Evolutionary conservation across 176 grass and related monocot species (phyloP).

Genomic region (Oryza australiensis): DNA sequence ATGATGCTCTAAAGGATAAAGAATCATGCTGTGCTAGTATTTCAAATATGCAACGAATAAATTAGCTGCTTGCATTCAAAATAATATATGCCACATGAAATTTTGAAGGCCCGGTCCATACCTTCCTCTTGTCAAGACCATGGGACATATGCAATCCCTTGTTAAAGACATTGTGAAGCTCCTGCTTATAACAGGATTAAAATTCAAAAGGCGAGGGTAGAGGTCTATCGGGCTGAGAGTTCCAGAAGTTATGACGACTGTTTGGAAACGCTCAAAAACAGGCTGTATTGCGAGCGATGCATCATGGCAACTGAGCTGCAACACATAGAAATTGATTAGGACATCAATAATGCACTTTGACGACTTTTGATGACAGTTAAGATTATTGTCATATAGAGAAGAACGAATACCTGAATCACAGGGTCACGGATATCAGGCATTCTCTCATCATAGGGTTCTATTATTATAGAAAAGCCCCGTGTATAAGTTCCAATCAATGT

Average conservation of each 20-base stretch:
- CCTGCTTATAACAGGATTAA: conserved; percentile 94
- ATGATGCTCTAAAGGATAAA: conserved; percentile 8
- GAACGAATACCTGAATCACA: conserved; percentile 63
- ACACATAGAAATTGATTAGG: conserved; percentile 40
- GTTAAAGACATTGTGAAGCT: conserved; percentile 98
- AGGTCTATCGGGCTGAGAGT: conserved; percentile 95
- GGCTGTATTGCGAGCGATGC: conserved; percentile 96
- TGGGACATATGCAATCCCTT: conserved; percentile 97
- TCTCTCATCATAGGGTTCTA: conserved; percentile 89
- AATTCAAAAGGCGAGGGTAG: conserved; percentile 90
- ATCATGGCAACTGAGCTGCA: conserved; percentile 97
- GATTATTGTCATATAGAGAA: conserved; percentile 16
- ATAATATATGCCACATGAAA: background rate
- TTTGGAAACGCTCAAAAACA: conserved; percentile 91
- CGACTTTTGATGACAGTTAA: background rate
- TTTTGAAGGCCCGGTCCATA: conserved; percentile 22
- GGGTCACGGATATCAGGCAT: conserved; percentile 94
- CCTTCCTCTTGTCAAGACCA: conserved; percentile 99
- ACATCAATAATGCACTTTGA: background rate
- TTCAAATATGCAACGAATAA: background rate
- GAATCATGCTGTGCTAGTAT: background rate
- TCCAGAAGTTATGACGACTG: conserved; percentile 91
- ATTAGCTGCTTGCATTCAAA: background rate
- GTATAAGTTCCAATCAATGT: conserved; percentile 89
- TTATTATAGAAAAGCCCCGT: conserved; percentile 91